Evolutionary conservation across 768 basidiomycete species (phyloP), one percentile per base, ranked within the genome.

Genomic region (Epithele typhae): DNA sequence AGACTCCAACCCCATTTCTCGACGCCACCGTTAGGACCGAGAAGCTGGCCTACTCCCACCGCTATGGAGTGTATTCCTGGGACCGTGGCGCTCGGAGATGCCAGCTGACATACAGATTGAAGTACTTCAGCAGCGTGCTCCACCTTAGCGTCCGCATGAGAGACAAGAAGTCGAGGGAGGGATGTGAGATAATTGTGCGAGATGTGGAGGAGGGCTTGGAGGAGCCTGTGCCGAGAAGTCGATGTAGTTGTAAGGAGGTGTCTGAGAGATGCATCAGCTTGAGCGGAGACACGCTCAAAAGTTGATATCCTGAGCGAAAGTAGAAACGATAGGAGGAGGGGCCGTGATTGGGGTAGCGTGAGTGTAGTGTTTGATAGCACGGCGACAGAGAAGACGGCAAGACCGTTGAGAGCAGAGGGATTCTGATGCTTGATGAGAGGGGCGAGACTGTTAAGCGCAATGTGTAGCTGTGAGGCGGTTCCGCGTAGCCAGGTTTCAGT

Each of bases 1-100:
- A 99, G 60, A 39, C 79, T 78, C 85, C 87, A 92, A 4, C 92
- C 89, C 95, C 93, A 98, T 62, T 83, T 83, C 57, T 96, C 92
- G 15, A 96, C 80, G 0, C 87, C 84, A 5, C 92, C 91, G 0
- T 69, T 76, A 1, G 92, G 85, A 3, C 92, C 92, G 1, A 95
- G 73, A 5, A 92, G 71, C 45, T 75, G 77, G 7, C 74, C 77
- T 3, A 90, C 68, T 30, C 70, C 72, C 14, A 69, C 62, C 12
- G 77, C 71, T 25, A 88, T 71, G 2, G 68, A 58, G 23, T 76
- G 59, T 11, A 49, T 41, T 3, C 39, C 45, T 5, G 18, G 25
- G 4, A 43, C 21, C 3, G 41, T 27, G 11, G 18, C 45, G 53
- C 15, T 43, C 19, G 4, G 52, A 25, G 36, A 30, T 25, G 72